Percentiles rank a stretch among this genome's conserved stretches.
phyloP scores from a whole-genome alignment of 805 yeast genomes.

The Candida bentonensis region DNA sequence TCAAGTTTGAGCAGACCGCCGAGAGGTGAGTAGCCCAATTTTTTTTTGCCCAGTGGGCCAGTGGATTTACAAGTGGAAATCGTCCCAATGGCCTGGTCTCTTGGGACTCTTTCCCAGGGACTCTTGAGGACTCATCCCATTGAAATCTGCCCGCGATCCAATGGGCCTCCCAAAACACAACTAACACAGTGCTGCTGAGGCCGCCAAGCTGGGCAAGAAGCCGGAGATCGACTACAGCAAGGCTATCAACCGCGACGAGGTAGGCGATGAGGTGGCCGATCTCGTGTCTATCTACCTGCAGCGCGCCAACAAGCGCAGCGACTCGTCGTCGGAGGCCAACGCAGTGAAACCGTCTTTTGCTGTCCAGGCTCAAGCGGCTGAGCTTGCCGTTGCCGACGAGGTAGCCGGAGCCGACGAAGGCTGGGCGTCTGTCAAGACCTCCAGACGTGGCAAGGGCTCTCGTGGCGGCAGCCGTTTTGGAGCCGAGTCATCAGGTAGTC shows the following conservation, averaged over 20 bases:
- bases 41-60: too few species aligned
- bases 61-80: slow-evolving; percentile 2
- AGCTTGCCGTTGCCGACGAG: slow-evolving; percentile 5
- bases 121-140: background rate
- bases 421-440: slow-evolving; percentile 13
- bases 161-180: slow-evolving; percentile 4
- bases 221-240: slow-evolving; percentile 1
- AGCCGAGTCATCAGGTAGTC: background rate
- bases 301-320: slow-evolving; percentile 15
- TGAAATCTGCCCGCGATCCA: slow-evolving; percentile 1
- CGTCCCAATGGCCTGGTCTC: background rate
- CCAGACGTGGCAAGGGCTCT: background rate
- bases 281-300: slow-evolving; percentile 14
- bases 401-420: slow-evolving; percentile 14
- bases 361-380: slow-evolving; percentile 4
- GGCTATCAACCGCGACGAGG: slow-evolving; percentile 11
- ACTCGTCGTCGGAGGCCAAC: slow-evolving; percentile 7
- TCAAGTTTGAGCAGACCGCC: slow-evolving; percentile 1
- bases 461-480: background rate
- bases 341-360: slow-evolving; percentile 3
- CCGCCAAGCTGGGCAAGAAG: slow-evolving; percentile 7
- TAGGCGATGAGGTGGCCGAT: slow-evolving; percentile 16
- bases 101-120: background rate
- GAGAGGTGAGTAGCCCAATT: background rate
- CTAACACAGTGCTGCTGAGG: slow-evolving; percentile 14